phyloP scores from a whole-genome alignment of 2,329 filamentous ascomycete genomes.

The Talaromyces albobiverticillius region DNA sequence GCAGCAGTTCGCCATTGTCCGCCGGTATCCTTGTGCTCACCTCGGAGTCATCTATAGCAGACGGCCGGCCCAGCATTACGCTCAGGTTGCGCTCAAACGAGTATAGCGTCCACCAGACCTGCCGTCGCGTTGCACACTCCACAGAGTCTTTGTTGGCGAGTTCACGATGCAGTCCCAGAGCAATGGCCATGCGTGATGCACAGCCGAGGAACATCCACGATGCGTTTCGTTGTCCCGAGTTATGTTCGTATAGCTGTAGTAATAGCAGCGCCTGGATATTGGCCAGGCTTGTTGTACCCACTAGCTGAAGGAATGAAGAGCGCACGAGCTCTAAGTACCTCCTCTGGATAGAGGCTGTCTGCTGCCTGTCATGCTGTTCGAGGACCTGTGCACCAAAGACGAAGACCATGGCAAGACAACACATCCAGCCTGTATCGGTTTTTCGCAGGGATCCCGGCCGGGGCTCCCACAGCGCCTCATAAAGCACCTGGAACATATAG shows the following conservation, averaged over 20 bases:
- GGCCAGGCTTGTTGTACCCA: slow-evolving; percentile 28
- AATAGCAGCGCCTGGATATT: slow-evolving; percentile 30
- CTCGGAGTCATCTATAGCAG: slow-evolving; percentile 34
- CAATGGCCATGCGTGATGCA: slow-evolving; percentile 25
- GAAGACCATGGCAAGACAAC: slow-evolving; percentile 35
- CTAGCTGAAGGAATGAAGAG: slow-evolving; percentile 26
- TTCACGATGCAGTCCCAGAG: slow-evolving; percentile 24
- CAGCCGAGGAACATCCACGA: slow-evolving; percentile 27
- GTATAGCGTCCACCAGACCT: slow-evolving; percentile 37
- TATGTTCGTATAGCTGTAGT: slow-evolving; percentile 33
- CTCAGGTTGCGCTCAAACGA: slow-evolving; percentile 36
- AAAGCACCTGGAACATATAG: slow-evolving; percentile 35
- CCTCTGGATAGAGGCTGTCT: slow-evolving; percentile 22
- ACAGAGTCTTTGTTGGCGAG: slow-evolving; percentile 24
- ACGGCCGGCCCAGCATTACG: slow-evolving; percentile 34
- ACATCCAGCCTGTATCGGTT: slow-evolving; percentile 33
- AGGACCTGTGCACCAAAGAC: slow-evolving; percentile 33
- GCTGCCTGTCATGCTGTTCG: slow-evolving; percentile 16
- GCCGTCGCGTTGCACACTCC: slow-evolving; percentile 32
- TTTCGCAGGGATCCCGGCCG: slow-evolving; percentile 2
- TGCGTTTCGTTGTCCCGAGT: slow-evolving; percentile 38
- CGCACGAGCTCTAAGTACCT: slow-evolving; percentile 21
- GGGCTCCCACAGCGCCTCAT: slow-evolving; percentile 24
- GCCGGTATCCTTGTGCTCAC: slow-evolving; percentile 33
- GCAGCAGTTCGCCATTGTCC: slow-evolving; percentile 20